phyloP scores from a whole-genome alignment of 2,329 filamentous ascomycete genomes.

The Aureobasidium sp. region DNA sequence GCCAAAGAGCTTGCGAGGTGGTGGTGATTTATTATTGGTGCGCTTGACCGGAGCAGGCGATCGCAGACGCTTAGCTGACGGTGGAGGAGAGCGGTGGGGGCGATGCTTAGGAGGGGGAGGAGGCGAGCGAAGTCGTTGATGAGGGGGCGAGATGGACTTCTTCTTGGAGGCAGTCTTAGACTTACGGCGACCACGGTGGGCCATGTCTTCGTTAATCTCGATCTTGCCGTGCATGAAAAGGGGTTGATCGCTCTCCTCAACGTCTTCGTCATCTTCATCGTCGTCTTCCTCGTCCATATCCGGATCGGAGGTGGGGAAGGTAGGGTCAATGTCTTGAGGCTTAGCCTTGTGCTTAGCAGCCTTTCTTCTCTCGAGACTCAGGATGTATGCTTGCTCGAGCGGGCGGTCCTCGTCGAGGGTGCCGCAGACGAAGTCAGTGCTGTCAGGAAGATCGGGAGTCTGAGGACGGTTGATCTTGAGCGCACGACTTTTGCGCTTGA shows the following conservation, averaged over 20 bases:
- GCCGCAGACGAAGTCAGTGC: conserved; percentile 98
- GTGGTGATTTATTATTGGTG: conserved; percentile 18
- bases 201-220: conserved; percentile 55
- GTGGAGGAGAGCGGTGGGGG: conserved; percentile 37
- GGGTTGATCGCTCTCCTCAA: conserved; percentile 56
- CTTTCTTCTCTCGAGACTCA: conserved; percentile 71
- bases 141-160: conserved; percentile 46
- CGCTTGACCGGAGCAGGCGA: conserved; percentile 27
- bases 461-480: conserved; percentile 18
- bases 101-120: conserved; percentile 14
- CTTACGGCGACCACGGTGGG: conserved; percentile 29
- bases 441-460: conserved; percentile 76
- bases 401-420: conserved; percentile 93
- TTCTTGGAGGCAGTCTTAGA: conserved; percentile 22
- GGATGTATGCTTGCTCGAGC: conserved; percentile 87
- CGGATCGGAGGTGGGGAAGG: conserved; percentile 88
- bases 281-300: conserved; percentile 71
- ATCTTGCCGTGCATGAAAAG: conserved; percentile 56
- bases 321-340: conserved; percentile 96
- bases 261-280: conserved; percentile 36
- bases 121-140: conserved; percentile 50
- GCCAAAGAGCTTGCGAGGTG: conserved; percentile 49
- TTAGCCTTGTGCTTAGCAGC: conserved; percentile 71
- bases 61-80: conserved; percentile 14
- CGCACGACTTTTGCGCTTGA: conserved; percentile 23